Conservation (phyloP, 495 filamentous ascomycete genomes). For the Penicillium pancosmium region DNA sequence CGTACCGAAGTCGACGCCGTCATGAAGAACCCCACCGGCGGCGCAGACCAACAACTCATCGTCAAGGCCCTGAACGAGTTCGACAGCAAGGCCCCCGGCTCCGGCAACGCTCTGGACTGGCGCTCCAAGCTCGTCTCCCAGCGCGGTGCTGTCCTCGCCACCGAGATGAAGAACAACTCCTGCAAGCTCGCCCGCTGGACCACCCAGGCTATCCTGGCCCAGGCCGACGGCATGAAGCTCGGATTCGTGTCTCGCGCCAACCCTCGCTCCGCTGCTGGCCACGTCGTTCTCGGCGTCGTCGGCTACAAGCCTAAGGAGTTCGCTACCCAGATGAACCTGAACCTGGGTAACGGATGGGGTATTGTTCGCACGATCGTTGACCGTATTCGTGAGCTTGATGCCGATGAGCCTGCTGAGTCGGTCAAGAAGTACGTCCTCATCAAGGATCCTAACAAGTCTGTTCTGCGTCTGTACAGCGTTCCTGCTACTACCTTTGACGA, state of each 20-base stretch:
- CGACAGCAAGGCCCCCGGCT: constrained; percentile 94
- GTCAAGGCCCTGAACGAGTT: constrained; percentile 99
- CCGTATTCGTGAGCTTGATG: constrained; percentile 64
- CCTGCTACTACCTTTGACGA: constrained; percentile 87
- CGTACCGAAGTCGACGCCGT: constrained; percentile 96
- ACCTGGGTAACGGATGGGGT: constrained; percentile 96
- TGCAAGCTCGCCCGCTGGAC: constrained; percentile 98
- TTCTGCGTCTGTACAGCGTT: constrained; percentile 90
- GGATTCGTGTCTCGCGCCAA: constrained; percentile 96
- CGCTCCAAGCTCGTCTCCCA: constrained; percentile 88
- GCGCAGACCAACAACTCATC: constrained; percentile 85
- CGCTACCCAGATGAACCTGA: constrained; percentile 96
- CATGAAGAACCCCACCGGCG: constrained; percentile 86
- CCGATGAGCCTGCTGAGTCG: constrained; percentile 72
- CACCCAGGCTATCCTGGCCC: constrained; percentile 90
- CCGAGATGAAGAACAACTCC: constrained; percentile 99
- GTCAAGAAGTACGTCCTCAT: constrained; percentile 67
- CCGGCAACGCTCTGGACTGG: constrained; percentile 94
- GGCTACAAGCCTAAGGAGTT: constrained; percentile 98
- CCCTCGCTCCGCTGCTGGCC: constrained; percentile 84
- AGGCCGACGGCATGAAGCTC: constrained; percentile 96
- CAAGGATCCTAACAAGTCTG: constrained; percentile 93
- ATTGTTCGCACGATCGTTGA: constrained; percentile 97
- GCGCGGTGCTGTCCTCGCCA: constrained; percentile 94
- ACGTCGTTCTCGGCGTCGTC: constrained; percentile 93